Conservation (phyloP, 2,329 filamentous ascomycete genomes). For the Penicillium freii region DNA sequence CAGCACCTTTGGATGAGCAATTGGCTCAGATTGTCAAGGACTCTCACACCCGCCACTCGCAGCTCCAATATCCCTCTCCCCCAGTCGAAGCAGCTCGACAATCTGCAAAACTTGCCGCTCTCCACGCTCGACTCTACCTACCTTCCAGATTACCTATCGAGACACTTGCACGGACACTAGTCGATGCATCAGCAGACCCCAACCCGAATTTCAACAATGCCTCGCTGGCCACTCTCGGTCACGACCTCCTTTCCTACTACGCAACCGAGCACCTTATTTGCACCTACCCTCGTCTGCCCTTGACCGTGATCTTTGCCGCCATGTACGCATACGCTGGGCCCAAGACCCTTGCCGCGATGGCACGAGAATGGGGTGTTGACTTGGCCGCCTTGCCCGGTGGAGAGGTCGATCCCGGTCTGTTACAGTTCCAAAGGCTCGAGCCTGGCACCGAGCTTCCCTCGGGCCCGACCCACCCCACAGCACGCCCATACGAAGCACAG, state of each 20-base stretch:
- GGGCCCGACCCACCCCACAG: constrained; percentile 41
- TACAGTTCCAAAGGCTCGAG: constrained; percentile 67
- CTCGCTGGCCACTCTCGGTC: constrained; percentile 75
- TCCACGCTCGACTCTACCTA: constrained; percentile 84
- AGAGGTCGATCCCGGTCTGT: constrained; percentile 85
- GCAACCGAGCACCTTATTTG: constrained; percentile 83
- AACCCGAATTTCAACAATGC: constrained; percentile 84
- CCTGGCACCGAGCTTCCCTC: constrained; percentile 45
- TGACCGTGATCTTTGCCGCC: constrained; percentile 80
- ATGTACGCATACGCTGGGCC: constrained; percentile 80
- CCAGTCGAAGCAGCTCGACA: constrained; percentile 62
- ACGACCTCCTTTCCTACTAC: constrained; percentile 82
- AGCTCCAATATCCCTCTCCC: constrained; percentile 65
- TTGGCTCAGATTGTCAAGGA: constrained; percentile 24
- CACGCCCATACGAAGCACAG: constrained; percentile 48
- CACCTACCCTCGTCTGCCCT: constrained; percentile 86
- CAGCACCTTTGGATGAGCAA: constrained; percentile 8
- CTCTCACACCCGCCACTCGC: constrained; percentile 30
- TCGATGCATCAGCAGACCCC: constrained; percentile 80
- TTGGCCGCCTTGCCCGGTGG: constrained; percentile 78
- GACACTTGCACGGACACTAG: constrained; percentile 79
- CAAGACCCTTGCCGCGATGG: constrained; percentile 69
- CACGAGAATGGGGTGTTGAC: constrained; percentile 89
- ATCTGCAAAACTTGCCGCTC: constrained; percentile 87
- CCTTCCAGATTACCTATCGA: constrained; percentile 78